Percentiles rank a stretch among this genome's conserved stretches.
Evolutionary conservation across 306 rosid species (phyloP).

Genomic region (Vachellia pachyceras): DNA sequence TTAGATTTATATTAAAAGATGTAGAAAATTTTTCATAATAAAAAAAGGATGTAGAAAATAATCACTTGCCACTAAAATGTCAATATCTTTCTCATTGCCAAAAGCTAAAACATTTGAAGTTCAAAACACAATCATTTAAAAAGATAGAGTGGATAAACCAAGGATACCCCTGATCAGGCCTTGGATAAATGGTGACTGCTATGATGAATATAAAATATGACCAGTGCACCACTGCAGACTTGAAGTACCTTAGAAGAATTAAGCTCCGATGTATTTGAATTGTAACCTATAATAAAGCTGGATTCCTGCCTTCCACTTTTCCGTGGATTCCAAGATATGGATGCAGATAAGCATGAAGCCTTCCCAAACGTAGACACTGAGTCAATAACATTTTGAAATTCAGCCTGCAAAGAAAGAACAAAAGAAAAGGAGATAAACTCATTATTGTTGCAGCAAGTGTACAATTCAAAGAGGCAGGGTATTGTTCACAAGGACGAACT

Average conservation of each 20-base stretch:
- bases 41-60: background rate
- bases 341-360: constrained; percentile 73
- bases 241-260: constrained; percentile 82
- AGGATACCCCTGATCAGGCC: constrained; percentile 12
- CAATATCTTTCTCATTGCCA: constrained; percentile 27
- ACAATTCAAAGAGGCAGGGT: constrained; percentile 22
- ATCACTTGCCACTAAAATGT: background rate
- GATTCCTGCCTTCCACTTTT: constrained; percentile 71
- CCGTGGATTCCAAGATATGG: constrained; percentile 81
- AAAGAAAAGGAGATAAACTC: background rate
- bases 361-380: constrained; percentile 77
- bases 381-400: constrained; percentile 86
- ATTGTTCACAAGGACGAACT: constrained; percentile 2
- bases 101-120: constrained; percentile 17
- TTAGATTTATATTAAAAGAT: constrained; percentile 14
- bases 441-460: constrained; percentile 11
- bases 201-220: constrained; percentile 12
- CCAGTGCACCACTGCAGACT: constrained; percentile 14
- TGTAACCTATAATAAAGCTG: constrained; percentile 79
- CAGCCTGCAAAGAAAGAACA: constrained; percentile 65
- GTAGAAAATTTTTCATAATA: background rate
- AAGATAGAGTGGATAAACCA: background rate
- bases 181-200: constrained; percentile 1
- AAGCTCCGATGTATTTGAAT: constrained; percentile 71
- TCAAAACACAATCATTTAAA: constrained; percentile 18